Conservation (phyloP, 2,329 filamentous ascomycete species). For the Aureobasidium subglaciale region DNA sequence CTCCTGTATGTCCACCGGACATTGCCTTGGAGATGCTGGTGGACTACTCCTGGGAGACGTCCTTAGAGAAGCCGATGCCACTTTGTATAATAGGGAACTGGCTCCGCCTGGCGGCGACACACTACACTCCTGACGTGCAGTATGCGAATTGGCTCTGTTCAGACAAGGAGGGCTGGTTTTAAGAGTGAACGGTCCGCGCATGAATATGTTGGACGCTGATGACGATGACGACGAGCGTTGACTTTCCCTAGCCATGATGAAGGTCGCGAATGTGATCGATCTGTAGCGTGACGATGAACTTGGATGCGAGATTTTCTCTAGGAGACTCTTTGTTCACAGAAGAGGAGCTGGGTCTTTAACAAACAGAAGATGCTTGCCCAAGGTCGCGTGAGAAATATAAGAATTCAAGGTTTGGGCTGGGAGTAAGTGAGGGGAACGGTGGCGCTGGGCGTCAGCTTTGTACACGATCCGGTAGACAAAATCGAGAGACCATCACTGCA, state of each 20-base stretch:
- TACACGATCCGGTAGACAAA: constrained; percentile 5
- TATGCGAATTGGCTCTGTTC: constrained; percentile 26
- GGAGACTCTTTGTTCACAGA: neutral
- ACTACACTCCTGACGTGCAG: constrained; percentile 16
- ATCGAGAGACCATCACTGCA: neutral
- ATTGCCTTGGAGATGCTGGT: constrained; percentile 10
- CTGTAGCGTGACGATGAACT: neutral
- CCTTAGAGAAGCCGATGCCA: constrained; percentile 11
- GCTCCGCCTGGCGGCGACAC: neutral
- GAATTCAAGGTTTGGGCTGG: constrained; percentile 4
- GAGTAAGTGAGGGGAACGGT: constrained; percentile 8
- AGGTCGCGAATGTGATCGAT: neutral
- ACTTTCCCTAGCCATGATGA: constrained; percentile 9
- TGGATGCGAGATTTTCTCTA: neutral
- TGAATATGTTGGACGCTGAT: constrained; percentile 13
- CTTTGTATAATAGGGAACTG: constrained; percentile 2
- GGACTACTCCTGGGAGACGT: constrained; percentile 10
- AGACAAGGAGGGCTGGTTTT: constrained; percentile 24
- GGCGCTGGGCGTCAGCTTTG: constrained; percentile 9
- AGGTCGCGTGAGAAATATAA: constrained; percentile 10
- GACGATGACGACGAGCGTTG: constrained; percentile 11
- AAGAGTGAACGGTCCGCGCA: constrained; percentile 22
- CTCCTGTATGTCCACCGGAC: constrained; percentile 1
- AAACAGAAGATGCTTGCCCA: neutral
- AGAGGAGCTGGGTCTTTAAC: neutral